These are phyloP conservation scores for Lactarius akahatsu DNA, from an alignment of 768 basidiomycete genomes.

Conservation along the genomic window DNA sequence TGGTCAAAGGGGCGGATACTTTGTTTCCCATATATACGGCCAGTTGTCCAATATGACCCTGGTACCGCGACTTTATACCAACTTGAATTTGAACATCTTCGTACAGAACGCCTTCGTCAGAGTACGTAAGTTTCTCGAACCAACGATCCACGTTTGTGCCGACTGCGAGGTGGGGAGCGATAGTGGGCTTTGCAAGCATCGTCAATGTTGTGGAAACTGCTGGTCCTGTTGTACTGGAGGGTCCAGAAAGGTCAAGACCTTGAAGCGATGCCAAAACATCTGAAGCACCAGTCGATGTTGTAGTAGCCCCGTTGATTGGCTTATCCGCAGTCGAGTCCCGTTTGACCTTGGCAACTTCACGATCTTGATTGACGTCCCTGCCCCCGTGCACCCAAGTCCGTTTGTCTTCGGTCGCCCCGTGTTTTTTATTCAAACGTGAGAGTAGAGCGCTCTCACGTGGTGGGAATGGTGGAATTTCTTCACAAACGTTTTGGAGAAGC, in stretches of 20 bases:
- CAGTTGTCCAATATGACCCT: slow-evolving; percentile 89
- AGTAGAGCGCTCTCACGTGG: slow-evolving; percentile 90
- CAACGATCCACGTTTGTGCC: slow-evolving; percentile 82
- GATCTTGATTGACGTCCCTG: slow-evolving; percentile 86
- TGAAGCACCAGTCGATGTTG: slow-evolving; percentile 39
- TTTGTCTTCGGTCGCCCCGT: slow-evolving; percentile 92
- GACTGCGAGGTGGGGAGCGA: slow-evolving; percentile 53
- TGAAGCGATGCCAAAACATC: slow-evolving; percentile 74
- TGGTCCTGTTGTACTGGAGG: slow-evolving; percentile 33
- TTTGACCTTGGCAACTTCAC: slow-evolving; percentile 53
- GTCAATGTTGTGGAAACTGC: slow-evolving; percentile 14
- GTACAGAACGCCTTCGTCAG: slow-evolving; percentile 85
- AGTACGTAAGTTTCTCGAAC: slow-evolving; percentile 82
- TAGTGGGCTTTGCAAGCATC: slow-evolving; percentile 17
- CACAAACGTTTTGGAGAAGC: slow-evolving; percentile 89
- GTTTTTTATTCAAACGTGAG: slow-evolving; percentile 83
- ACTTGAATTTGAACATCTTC: slow-evolving; percentile 96
- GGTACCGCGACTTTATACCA: slow-evolving; percentile 94
- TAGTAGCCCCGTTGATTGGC: slow-evolving; percentile 35
- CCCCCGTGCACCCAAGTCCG: slow-evolving; percentile 94
- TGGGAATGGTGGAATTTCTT: slow-evolving; percentile 99
- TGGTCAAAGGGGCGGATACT: slow-evolving; percentile 79
- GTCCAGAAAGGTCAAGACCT: slow-evolving; percentile 69
- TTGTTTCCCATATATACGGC: slow-evolving; percentile 98
- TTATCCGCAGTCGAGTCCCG: slow-evolving; percentile 25